A percentile compares a stretch with the other conserved stretches of the same genome.
Evolutionary conservation across 2,329 filamentous ascomycete species (phyloP).

Genomic region (Calcarisporium arbuscula): DNA sequence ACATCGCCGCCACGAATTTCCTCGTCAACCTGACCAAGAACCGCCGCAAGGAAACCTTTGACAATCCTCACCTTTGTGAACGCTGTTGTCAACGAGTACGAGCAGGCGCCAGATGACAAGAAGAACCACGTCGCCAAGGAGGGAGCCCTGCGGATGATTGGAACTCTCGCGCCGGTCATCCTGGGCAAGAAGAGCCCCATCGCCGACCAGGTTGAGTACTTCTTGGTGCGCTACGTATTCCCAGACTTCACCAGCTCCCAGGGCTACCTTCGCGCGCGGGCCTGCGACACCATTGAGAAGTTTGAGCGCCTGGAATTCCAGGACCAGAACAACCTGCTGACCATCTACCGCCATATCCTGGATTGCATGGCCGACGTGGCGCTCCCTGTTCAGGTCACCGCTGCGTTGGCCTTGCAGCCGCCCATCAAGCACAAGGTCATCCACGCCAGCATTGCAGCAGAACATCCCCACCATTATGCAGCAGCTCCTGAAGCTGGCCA

Average conservation of each 20-base stretch:
- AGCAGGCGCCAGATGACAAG: conserved; percentile 73
- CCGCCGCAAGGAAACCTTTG: conserved; percentile 91
- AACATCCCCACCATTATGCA: conserved; percentile 99
- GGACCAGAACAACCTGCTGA: conserved; percentile 88
- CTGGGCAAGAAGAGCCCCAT: conserved; percentile 98
- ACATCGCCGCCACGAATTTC: conserved; percentile 95
- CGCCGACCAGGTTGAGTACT: conserved; percentile 95
- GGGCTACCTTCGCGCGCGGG: conserved; percentile 87
- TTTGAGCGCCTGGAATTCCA: conserved; percentile 97
- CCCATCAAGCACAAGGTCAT: conserved; percentile 94
- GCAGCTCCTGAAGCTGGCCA: conserved; percentile 91
- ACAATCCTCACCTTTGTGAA: conserved; percentile 94
- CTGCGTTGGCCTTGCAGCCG: conserved; percentile 87
- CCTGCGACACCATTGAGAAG: conserved; percentile 96
- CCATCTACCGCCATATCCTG: conserved; percentile 93
- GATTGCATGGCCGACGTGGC: conserved; percentile 95
- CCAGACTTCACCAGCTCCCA: conserved; percentile 91
- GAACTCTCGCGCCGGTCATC: conserved; percentile 87
- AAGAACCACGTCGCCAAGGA: conserved; percentile 96
- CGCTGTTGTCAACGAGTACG: conserved; percentile 87
- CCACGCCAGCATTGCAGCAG: conserved; percentile 88
- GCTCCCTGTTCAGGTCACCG: conserved; percentile 88
- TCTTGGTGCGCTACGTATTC: conserved; percentile 96
- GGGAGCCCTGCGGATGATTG: conserved; percentile 94
- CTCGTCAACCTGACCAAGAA: conserved; percentile 90